Evolutionary conservation across 768 basidiomycete genomes (phyloP).

Genomic region (Pleurotus ostreatus): DNA sequence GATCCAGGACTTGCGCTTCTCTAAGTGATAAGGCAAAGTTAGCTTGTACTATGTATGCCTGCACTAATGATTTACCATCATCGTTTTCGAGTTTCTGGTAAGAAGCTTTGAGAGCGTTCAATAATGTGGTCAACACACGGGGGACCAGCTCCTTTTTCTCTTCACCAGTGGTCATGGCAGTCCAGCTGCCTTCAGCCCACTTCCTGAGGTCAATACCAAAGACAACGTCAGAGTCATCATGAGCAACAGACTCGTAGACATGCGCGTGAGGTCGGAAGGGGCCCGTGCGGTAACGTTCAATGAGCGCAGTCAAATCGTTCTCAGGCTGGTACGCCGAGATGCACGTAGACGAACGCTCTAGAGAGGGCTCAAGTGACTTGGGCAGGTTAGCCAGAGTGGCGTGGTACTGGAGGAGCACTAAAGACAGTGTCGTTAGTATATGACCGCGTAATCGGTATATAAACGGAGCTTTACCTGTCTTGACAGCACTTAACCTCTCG

Average conservation of each 20-base stretch:
- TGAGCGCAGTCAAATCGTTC: constrained; percentile 78
- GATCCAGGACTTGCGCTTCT: constrained; percentile 89
- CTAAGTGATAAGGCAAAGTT: constrained; percentile 28
- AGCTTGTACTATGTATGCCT: background rate
- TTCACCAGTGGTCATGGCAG: constrained; percentile 47
- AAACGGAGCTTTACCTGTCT: constrained; percentile 52
- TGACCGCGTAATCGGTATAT: background rate
- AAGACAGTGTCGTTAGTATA: background rate
- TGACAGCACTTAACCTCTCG: constrained; percentile 79
- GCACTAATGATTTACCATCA: constrained; percentile 40
- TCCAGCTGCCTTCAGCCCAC: constrained; percentile 87
- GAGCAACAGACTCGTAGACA: constrained; percentile 81
- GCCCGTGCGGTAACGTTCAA: constrained; percentile 91
- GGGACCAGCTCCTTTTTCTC: constrained; percentile 65
- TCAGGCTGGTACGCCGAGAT: constrained; percentile 87
- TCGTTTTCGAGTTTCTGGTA: constrained; percentile 63
- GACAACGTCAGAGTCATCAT: constrained; percentile 79
- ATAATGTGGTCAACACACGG: constrained; percentile 64
- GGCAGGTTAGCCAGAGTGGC: constrained; percentile 73
- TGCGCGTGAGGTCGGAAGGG: constrained; percentile 87
- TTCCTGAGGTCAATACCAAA: constrained; percentile 90
- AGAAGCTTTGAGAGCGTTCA: constrained; percentile 58
- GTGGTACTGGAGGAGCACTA: constrained; percentile 85
- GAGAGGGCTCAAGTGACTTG: constrained; percentile 56
- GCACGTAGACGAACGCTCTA: constrained; percentile 69